Evolutionary conservation across 179 eudicot species (phyloP).

Genomic region (Nepenthes alata): DNA sequence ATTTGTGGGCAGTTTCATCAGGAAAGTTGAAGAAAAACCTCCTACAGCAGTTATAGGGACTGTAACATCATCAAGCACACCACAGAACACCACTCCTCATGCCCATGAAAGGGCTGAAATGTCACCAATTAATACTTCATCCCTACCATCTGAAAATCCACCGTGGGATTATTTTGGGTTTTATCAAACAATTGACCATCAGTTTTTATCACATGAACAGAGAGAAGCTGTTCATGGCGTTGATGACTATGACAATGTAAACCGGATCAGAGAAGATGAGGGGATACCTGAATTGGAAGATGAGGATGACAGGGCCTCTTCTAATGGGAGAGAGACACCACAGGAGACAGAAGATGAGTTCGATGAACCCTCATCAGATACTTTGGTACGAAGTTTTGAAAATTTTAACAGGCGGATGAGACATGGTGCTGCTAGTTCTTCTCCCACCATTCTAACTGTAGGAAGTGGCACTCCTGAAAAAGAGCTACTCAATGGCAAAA

Average conservation of each 20-base stretch:
- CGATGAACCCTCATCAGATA: slow-evolving; percentile 67
- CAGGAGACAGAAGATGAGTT: slow-evolving; percentile 71
- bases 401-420: slow-evolving; percentile 52
- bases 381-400: slow-evolving; percentile 65
- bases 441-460: slow-evolving; percentile 19
- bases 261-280: slow-evolving; percentile 28
- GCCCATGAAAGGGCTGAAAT: slow-evolving; percentile 34
- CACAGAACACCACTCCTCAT: slow-evolving; percentile 35
- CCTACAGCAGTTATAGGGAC: slow-evolving; percentile 38
- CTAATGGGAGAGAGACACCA: slow-evolving; percentile 25
- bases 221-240: slow-evolving; percentile 25
- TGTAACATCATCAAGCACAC: slow-evolving; percentile 36
- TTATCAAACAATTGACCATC: slow-evolving; percentile 56
- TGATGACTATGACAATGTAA: slow-evolving; percentile 21
- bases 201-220: slow-evolving; percentile 41
- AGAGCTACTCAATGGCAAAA: slow-evolving; percentile 26
- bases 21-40: slow-evolving; percentile 69
- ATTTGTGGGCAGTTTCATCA: slow-evolving; percentile 41
- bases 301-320: slow-evolving; percentile 34
- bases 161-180: slow-evolving; percentile 97
- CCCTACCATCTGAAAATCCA: slow-evolving; percentile 25
- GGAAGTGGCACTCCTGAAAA: slow-evolving; percentile 23
- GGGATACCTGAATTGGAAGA: slow-evolving; percentile 35
- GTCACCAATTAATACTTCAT: slow-evolving; percentile 27
- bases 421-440: slow-evolving; percentile 21